phyloP scores from a whole-genome alignment of 495 filamentous ascomycete species.

The Xylaria sp. region DNA sequence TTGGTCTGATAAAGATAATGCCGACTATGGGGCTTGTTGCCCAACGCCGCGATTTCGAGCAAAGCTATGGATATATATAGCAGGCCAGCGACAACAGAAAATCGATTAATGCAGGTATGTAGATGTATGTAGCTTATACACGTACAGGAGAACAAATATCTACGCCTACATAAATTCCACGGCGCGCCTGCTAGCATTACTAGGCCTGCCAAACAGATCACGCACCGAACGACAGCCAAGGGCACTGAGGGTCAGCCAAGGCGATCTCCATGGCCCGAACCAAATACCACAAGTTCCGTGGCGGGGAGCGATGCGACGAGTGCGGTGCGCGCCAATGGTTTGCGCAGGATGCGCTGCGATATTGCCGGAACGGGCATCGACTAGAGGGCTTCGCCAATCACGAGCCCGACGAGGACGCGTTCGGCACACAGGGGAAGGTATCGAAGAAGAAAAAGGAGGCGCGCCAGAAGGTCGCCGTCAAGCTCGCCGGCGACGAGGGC shows the following conservation, averaged over 20 bases:
- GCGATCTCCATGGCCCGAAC: conserved; percentile 31
- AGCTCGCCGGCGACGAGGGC: conserved; percentile 68
- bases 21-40: neutral
- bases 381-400: conserved; percentile 54
- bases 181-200: neutral
- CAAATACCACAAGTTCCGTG: conserved; percentile 45
- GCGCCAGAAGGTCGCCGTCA: conserved; percentile 63
- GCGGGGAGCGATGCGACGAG: conserved; percentile 53
- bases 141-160: neutral
- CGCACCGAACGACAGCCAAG: neutral
- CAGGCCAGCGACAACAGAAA: neutral
- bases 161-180: neutral
- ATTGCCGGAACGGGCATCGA: conserved; percentile 61
- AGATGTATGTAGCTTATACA: neutral
- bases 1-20: neutral
- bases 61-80: neutral
- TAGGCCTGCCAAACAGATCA: neutral
- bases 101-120: no score
- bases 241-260: neutral
- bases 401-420: conserved; percentile 76
- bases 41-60: neutral
- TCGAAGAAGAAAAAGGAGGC: conserved; percentile 53
- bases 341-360: conserved; percentile 55
- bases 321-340: conserved; percentile 58
- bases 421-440: conserved; percentile 65